Evolutionary conservation across 148 eudicot species (phyloP).

Genomic region (Persicaria tinctoria): DNA sequence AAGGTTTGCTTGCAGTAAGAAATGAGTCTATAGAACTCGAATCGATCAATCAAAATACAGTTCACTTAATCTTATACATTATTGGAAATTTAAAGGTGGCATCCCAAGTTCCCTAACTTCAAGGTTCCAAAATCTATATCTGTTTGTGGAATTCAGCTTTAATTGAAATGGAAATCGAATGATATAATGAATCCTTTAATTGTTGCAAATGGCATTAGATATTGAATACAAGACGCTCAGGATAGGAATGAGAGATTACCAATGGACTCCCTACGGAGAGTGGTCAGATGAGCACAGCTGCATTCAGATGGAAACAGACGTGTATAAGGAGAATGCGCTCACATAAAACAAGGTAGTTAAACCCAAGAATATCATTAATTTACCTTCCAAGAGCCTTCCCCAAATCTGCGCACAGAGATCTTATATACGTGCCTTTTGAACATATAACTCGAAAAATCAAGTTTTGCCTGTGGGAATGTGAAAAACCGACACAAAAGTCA

Average conservation of each 20-base stretch:
- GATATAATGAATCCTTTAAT: background rate
- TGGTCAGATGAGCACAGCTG: constrained; percentile 97
- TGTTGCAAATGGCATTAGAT: background rate
- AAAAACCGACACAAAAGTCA: background rate
- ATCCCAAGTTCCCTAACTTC: background rate
- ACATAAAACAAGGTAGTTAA: background rate
- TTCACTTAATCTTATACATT: no score
- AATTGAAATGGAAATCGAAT: background rate
- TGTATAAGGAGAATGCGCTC: background rate
- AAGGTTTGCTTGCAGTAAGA: background rate
- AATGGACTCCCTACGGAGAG: constrained; percentile 89
- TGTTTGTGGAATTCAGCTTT: background rate
- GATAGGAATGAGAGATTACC: constrained; percentile 38
- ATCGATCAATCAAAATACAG: no score
- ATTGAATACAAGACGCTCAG: background rate
- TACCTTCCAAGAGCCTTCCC: constrained; percentile 95
- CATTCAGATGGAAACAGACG: constrained; percentile 7
- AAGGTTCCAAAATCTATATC: background rate
- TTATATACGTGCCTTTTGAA: constrained; percentile 91
- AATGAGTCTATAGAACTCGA: no score
- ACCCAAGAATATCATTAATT: background rate
- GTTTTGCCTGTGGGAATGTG: constrained; percentile 61
- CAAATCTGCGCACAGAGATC: constrained; percentile 92
- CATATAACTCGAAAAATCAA: constrained; percentile 85
- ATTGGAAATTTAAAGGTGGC: no score